Base-by-base conservation (phyloP, 768 basidiomycete genomes). In the Omphalotus guepiniiformis region DNA sequence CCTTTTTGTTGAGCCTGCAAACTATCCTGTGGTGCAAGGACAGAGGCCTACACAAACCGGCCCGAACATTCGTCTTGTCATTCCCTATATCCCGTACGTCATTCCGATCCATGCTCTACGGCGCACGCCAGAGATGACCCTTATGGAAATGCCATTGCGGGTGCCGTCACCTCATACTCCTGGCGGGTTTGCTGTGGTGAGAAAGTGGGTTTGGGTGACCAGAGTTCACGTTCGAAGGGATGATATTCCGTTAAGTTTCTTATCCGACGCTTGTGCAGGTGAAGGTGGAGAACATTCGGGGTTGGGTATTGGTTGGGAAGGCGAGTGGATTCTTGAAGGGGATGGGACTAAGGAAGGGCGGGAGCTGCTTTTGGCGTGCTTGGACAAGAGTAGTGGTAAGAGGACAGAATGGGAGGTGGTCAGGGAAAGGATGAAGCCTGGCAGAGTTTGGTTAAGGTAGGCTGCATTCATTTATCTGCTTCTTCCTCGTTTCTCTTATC, bases 281-380 rank as follows among this genome's bases (percentile, higher is more conserved):
- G 15, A 26, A 13, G 37, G n/a, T 19, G 3, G 21, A 6, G 40
- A 41, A 16, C n/a, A n/a, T n/a, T n/a, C 18, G 2, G 48, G 39
- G 30, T 65, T 84, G 19, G 82, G 84, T 11, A 75, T 77, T n/a
- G 83, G 81, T 4, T 86, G 88, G 82, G 68, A 74, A 26, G 83
- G 83, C 7, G 84, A 89, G 53, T 89, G 88, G 87, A 67, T 87
- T 12, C 68, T 90, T n/a, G 85, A 90, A 62, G 82, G 79, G 1
- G 85, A 87, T 45, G 88, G 87, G 1, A 90, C 87, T 15, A 69
- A 64, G 26, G 85, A 87, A 58, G 85, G 83, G 4, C 69, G 75
- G 37, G 70, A 77, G 58, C 59, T 67, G 2, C 61, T 88, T 34
- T 50, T 83, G n/a, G 73, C 81, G 50, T 80, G 79, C 55, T 63